Evolutionary conservation across 2,329 filamentous ascomycete genomes (phyloP).

Genomic region (Trichophyton mentagrophytes): DNA sequence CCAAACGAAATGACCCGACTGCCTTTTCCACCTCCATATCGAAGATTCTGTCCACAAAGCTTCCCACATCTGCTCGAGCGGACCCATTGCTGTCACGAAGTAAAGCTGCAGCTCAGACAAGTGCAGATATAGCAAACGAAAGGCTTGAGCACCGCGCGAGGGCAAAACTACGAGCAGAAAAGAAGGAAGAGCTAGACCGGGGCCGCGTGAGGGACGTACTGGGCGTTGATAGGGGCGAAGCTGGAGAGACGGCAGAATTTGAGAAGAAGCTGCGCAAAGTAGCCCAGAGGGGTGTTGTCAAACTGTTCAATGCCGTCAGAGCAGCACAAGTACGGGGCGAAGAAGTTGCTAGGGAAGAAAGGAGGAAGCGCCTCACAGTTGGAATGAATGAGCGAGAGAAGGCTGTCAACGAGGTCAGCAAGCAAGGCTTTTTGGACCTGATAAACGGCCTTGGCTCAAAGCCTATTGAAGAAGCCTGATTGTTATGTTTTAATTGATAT

Average conservation of each 20-base stretch:
- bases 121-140: constrained; percentile 58
- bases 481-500: constrained; percentile 16
- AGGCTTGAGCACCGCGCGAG: constrained; percentile 72
- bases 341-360: constrained; percentile 55
- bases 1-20: constrained; percentile 79
- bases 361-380: constrained; percentile 59
- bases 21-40: constrained; percentile 88
- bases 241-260: constrained; percentile 47
- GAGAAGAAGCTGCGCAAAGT: constrained; percentile 76
- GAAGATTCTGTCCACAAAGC: constrained; percentile 82
- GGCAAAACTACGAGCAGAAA: constrained; percentile 66
- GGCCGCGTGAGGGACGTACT: constrained; percentile 81
- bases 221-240: constrained; percentile 43
- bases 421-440: constrained; percentile 88
- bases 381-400: constrained; percentile 71
- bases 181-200: constrained; percentile 66
- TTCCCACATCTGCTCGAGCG: constrained; percentile 64
- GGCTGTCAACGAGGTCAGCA: constrained; percentile 88
- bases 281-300: constrained; percentile 85
- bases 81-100: constrained; percentile 89
- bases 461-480: constrained; percentile 31
- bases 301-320: constrained; percentile 89
- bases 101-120: constrained; percentile 57
- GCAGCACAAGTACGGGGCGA: constrained; percentile 82
- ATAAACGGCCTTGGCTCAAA: constrained; percentile 51